Evolutionary conservation across 2,329 filamentous ascomycete genomes (phyloP), one percentile per base, ranked within the genome.

Genomic region (Stemphylium beticola): DNA sequence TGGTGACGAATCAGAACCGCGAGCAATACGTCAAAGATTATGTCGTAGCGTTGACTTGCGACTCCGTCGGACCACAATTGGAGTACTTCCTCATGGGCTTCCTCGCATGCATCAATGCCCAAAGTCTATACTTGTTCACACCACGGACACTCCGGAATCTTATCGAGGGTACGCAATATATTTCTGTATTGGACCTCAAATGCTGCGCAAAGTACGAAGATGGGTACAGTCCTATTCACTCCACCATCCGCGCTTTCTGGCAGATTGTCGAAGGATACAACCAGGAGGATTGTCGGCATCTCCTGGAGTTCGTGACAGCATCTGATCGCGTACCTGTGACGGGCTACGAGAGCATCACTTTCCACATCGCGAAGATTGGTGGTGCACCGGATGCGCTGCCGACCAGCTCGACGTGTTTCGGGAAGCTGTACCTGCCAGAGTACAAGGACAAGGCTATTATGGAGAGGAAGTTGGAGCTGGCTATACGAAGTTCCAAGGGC

Each of bases 251-350:
- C 20, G 85, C 90, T 63, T 98, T 99, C 73, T 99, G 95, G 95
- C 82, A 82, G 11, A 83, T 97, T 7, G 89, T 96, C 1, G 83
- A 83, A 60, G 75, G 73, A 32, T 95, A 85, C 69, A 82, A 86
- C 55, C 82, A 88, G 14, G 81, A 83, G 39, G 89, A 93, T 81
- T 89, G 89, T 75, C 84, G 87, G 47, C 86, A 85, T 66, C 78
- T 99, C 31, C 81, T 99, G 29, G 92, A 97, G 73, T 99, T 99
- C 68, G 93, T 99, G 26, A 99, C 95, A 12, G 93, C 93, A 0
- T 93, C 88, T 65, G 93, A 97, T 69, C 85, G 95, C 2, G 85
- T 98, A 2, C 95, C 95, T 0, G 90, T 96, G 0, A 92, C 91
- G 17, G 95, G 95, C 2, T 86, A 93, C 69, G 84, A 85, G 59